These are phyloP conservation scores for Acanthamoeba divionensis DNA, from an alignment of 208 protist species.

Conservation along the genomic window DNA sequence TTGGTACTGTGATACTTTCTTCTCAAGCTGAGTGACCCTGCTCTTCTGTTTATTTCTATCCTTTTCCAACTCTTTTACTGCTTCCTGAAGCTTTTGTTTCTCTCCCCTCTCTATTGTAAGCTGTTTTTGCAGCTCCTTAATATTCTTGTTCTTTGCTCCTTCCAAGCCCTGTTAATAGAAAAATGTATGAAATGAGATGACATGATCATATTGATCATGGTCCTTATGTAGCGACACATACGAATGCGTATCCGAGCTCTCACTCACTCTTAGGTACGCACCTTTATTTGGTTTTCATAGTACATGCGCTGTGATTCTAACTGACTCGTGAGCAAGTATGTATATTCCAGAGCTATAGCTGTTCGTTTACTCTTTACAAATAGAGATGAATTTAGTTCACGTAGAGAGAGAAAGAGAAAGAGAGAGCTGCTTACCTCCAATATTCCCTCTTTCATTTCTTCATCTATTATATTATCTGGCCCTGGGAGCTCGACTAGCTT, in stretches of 20 bases:
- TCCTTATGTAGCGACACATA: too few relatives aligned
- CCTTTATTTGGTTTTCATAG: constrained; percentile 60
- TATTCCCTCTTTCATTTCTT: constrained; percentile 24
- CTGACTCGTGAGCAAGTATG: constrained; percentile 78
- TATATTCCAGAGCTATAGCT: constrained; percentile 79
- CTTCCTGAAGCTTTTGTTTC: not conserved
- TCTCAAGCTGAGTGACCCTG: constrained; percentile 41
- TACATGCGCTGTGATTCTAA: constrained; percentile 74
- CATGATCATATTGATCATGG: too few relatives aligned
- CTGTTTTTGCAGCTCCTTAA: constrained; percentile 56
- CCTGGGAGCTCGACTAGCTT: constrained; percentile 79
- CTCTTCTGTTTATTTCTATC: constrained; percentile 36
- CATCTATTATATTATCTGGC: not conserved
- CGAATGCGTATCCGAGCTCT: too few relatives aligned
- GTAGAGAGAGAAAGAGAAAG: too few relatives aligned
- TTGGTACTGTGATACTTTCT: constrained; percentile 10
- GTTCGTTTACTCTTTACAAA: constrained; percentile 68
- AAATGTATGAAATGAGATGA: too few relatives aligned
- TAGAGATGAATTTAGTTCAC: not conserved
- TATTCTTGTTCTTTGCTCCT: constrained; percentile 9
- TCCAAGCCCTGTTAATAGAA: constrained; percentile 55
- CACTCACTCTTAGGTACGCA: not conserved
- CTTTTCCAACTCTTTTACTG: constrained; percentile 57
- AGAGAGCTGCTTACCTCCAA: not conserved
- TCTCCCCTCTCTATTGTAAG: constrained; percentile 49